Evolutionary conservation across 1,139 yeast species (phyloP), one percentile per base, ranked within the genome.

Genomic region (Scheffersomyces parashehatae): DNA sequence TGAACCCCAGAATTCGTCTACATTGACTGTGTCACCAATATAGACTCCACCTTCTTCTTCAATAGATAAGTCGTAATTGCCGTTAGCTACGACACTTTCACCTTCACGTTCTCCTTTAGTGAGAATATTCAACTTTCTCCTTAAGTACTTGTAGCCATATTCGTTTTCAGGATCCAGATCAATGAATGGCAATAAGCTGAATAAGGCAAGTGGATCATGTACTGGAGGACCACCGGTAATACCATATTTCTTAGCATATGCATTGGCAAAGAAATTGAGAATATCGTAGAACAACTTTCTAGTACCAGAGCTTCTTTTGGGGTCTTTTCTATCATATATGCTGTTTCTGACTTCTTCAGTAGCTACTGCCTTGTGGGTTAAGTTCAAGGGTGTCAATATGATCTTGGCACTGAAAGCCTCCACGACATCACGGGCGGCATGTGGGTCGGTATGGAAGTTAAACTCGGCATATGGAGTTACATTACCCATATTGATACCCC

Each of bases 121-220:
- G 9, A 58, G 54, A 8, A 70, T 68, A 3, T 47, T 41, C 16
- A 73, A 45, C 30, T 52, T 52, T 35, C 65, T 58, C 42, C 61
- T 60, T n/a, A 61, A 44, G 43, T 62, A 66, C 41, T 64, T 66
- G 43, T 62, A 62, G n/a, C 62, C 60, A 46, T 66, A 73, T n/a
- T 54, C 58, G 47, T 53, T 60, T 6, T 53, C 53, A 10, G 64
- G 53, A 2, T 57, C 58, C 29, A 54, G 50, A 11, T 67, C 63
- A 34, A 68, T 66, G 28, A 76, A 54, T 3, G 84, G 81, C 36
- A 86, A 60, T 24, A 86, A 58, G 0, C 80, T 79, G 41, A 77
- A 82, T 3, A 87, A 69, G 0, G 96, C 88, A 37, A 87, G 65
- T 0, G 96, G 95, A 58, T 88, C 96, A 61, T 89, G 96, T 1